A percentile compares a stretch with the other conserved stretches of the same genome.
Conservation (phyloP, 768 basidiomycete genomes). For the Lactarius vividus region DNA sequence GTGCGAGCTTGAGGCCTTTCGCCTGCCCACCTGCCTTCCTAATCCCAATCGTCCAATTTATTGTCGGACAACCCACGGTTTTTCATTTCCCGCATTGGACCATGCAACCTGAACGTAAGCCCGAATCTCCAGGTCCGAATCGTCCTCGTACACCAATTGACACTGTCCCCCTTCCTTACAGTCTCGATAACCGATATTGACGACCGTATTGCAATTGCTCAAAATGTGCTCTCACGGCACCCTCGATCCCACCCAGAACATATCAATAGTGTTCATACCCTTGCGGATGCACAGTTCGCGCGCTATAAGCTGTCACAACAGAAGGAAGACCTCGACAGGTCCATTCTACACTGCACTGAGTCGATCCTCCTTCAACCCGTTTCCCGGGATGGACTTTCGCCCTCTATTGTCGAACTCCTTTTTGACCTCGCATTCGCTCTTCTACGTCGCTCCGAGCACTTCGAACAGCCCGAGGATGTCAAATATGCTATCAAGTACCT, state of each 20-base stretch:
- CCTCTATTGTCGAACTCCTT: background rate
- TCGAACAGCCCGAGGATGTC: background rate
- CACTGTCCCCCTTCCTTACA: background rate
- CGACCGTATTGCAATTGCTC: background rate
- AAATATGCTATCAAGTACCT: background rate
- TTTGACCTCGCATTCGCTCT: background rate
- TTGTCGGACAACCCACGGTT: too few relatives aligned
- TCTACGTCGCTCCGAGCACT: background rate
- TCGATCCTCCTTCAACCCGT: background rate
- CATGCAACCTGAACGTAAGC: background rate
- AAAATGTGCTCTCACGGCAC: too few relatives aligned
- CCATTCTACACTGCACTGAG: background rate
- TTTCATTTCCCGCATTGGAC: too few relatives aligned
- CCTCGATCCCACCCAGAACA: background rate
- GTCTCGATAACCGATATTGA: background rate
- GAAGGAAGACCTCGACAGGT: background rate
- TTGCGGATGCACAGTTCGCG: background rate
- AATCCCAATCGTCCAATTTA: background rate
- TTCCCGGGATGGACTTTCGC: background rate
- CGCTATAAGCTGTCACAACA: too few relatives aligned
- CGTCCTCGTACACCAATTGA: background rate
- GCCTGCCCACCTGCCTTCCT: background rate
- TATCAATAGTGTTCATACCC: background rate
- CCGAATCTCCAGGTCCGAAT: background rate
- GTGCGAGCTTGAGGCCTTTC: too few relatives aligned